These are phyloP conservation scores for Crithidia fasciculata DNA, from an alignment of 208 protist genomes.

Conservation along the genomic window DNA sequence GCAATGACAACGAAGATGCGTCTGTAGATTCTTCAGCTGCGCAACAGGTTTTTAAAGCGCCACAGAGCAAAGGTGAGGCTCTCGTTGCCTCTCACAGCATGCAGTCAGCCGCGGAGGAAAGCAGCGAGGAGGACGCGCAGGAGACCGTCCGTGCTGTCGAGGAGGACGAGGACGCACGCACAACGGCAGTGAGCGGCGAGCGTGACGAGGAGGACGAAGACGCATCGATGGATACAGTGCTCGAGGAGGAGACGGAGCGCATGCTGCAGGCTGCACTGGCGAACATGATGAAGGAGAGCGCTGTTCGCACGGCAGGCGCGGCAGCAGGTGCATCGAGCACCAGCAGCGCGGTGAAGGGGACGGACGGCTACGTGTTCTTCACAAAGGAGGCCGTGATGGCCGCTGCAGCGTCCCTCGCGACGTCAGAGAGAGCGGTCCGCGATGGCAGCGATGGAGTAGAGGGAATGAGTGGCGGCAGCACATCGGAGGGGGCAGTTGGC, in stretches of 20 bases:
- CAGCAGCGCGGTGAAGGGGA: neutral
- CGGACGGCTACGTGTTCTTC: slow-evolving; percentile 22
- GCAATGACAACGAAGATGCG: too few species aligned
- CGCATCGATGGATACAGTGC: slow-evolving; percentile 24
- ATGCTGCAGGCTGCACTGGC: slow-evolving; percentile 20
- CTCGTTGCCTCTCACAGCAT: too few species aligned
- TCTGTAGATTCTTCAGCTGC: too few species aligned
- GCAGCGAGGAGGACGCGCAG: too few species aligned
- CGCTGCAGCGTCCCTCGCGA: slow-evolving; percentile 5
- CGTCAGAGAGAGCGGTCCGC: slow-evolving; percentile 10
- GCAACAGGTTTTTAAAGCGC: too few species aligned
- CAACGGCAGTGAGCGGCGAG: neutral
- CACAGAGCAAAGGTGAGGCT: too few species aligned
- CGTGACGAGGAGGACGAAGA: slow-evolving; percentile 10
- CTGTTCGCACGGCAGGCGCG: neutral
- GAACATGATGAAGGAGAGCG: slow-evolving; percentile 9
- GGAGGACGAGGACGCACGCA: neutral
- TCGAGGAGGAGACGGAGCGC: slow-evolving; percentile 33
- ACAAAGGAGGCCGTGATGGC: slow-evolving; percentile 16
- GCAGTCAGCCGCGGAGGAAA: too few species aligned
- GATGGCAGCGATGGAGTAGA: neutral
- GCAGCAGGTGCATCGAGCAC: neutral
- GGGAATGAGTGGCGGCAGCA: too few species aligned
- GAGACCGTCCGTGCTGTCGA: neutral
- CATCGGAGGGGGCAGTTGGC: neutral